Percentiles rank a stretch among this genome's conserved stretches.
These are phyloP conservation scores for Metrosideros polymorpha DNA, from an alignment of 441 rosid genomes.

Conservation along the genomic window DNA sequence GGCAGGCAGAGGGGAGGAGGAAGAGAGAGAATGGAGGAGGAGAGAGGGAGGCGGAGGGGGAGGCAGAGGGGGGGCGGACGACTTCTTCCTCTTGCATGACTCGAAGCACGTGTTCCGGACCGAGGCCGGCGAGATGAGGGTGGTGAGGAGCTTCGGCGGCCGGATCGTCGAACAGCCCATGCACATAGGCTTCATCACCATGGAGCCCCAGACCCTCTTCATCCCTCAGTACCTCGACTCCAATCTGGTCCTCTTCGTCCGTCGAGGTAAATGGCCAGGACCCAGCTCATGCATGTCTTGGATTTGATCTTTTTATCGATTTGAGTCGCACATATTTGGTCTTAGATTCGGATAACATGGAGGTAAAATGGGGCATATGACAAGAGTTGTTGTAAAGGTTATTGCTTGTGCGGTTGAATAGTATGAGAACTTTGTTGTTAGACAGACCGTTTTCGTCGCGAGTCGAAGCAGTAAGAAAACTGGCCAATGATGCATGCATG, in stretches of 20 bases:
- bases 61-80: background rate
- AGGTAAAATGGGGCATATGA: background rate
- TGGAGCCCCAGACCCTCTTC: conserved; percentile 78
- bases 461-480: background rate
- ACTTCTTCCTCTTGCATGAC: conserved; percentile 44
- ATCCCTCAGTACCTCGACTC: conserved; percentile 81
- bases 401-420: background rate
- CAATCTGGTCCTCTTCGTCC: conserved; percentile 54
- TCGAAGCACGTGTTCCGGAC: conserved; percentile 48
- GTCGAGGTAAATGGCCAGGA: conserved; percentile 28
- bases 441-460: background rate
- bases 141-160: conserved; percentile 35
- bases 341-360: background rate
- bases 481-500: background rate
- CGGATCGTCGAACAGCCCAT: conserved; percentile 35
- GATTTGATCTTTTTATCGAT: background rate
- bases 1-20: background rate
- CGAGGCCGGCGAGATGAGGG: conserved; percentile 71
- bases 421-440: background rate
- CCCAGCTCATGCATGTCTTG: background rate
- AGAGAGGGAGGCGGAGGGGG: background rate
- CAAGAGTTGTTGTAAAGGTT: background rate
- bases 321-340: background rate
- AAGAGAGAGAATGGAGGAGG: conserved; percentile 2
- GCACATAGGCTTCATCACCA: conserved; percentile 75